Percentiles rank a stretch among this genome's conserved stretches.
These are phyloP conservation scores for Calendula officinalis DNA, from an alignment of 129 eudicot genomes.

Conservation along the genomic window DNA sequence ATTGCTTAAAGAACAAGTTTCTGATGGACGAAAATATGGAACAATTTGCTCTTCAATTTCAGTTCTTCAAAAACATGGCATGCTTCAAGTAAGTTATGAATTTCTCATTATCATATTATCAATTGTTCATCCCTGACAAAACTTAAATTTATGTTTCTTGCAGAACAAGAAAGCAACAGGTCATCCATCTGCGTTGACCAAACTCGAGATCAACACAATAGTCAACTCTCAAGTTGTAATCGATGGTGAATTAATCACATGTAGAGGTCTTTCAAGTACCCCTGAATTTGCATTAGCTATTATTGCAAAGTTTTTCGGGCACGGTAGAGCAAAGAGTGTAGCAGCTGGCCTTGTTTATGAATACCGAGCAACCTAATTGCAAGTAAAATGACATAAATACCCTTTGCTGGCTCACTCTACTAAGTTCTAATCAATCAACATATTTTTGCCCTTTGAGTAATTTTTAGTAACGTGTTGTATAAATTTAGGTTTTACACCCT, in stretches of 20 bases:
- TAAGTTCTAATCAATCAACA: constrained; percentile 8
- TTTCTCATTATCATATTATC: background rate
- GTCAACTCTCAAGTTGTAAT: constrained; percentile 59
- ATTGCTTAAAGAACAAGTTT: constrained; percentile 81
- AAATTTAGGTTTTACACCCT: constrained; percentile 16
- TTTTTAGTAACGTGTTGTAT: constrained; percentile 10
- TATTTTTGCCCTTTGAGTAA: constrained; percentile 8
- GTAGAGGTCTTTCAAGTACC: constrained; percentile 61
- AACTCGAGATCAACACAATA: constrained; percentile 22
- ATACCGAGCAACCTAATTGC: constrained; percentile 48
- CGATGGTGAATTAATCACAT: constrained; percentile 76
- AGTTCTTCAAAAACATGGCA: constrained; percentile 64
- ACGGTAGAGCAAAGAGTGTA: constrained; percentile 89
- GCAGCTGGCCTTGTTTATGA: constrained; percentile 90
- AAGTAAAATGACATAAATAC: background rate
- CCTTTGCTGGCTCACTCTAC: constrained; percentile 5
- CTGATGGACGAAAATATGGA: constrained; percentile 59
- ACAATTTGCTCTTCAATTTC: constrained; percentile 60
- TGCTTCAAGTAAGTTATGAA: constrained; percentile 57
- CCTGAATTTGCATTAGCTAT: constrained; percentile 71
- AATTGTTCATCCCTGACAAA: background rate
- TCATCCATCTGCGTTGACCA: constrained; percentile 50
- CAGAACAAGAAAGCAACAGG: constrained; percentile 63
- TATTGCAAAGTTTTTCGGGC: constrained; percentile 83
- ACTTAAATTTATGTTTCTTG: background rate